These are phyloP conservation scores for Chrysophaeum taylorii DNA, from an alignment of 352 stramenopile genomes.

Conservation along the genomic window DNA sequence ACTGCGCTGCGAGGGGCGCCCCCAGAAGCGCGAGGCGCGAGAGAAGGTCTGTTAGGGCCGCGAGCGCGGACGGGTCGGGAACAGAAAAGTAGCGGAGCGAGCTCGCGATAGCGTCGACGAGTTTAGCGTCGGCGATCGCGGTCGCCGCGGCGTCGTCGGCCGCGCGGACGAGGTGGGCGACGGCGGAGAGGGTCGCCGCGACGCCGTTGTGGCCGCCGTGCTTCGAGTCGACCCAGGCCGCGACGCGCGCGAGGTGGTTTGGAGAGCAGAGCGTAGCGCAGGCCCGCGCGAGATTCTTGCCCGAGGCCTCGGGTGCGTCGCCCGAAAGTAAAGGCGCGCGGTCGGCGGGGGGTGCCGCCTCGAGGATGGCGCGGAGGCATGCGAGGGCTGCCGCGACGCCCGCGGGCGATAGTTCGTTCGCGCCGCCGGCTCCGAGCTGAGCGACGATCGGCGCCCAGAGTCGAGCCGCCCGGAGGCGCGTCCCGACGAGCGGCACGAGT, in stretches of 20 bases:
- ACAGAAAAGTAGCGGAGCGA: slow-evolving; percentile 31
- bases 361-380: slow-evolving; percentile 50
- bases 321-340: slow-evolving; percentile 15
- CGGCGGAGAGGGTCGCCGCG: slow-evolving; percentile 61
- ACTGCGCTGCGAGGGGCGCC: slow-evolving; percentile 20
- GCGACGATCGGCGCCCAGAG: slow-evolving; percentile 47
- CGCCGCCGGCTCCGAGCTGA: slow-evolving; percentile 44
- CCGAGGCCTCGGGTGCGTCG: slow-evolving; percentile 39
- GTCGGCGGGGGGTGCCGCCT: slow-evolving; percentile 35
- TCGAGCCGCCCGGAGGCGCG: slow-evolving; percentile 7
- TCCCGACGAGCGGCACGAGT: slow-evolving; percentile 5
- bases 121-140: slow-evolving; percentile 44
- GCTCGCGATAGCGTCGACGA: slow-evolving; percentile 19
- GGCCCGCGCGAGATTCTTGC: slow-evolving; percentile 43
- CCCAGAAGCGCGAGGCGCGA: slow-evolving; percentile 50
- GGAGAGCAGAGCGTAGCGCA: slow-evolving; percentile 50
- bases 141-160: slow-evolving; percentile 51
- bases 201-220: slow-evolving; percentile 62
- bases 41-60: slow-evolving; percentile 38
- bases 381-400: slow-evolving; percentile 68
- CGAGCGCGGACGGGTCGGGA: slow-evolving; percentile 44
- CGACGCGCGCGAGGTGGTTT: slow-evolving; percentile 47
- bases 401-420: slow-evolving; percentile 60
- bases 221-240: slow-evolving; percentile 60
- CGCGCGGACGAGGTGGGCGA: slow-evolving; percentile 67